phyloP scores from a whole-genome alignment of 495 filamentous ascomycete genomes.

The Penicillium riverlandense region DNA sequence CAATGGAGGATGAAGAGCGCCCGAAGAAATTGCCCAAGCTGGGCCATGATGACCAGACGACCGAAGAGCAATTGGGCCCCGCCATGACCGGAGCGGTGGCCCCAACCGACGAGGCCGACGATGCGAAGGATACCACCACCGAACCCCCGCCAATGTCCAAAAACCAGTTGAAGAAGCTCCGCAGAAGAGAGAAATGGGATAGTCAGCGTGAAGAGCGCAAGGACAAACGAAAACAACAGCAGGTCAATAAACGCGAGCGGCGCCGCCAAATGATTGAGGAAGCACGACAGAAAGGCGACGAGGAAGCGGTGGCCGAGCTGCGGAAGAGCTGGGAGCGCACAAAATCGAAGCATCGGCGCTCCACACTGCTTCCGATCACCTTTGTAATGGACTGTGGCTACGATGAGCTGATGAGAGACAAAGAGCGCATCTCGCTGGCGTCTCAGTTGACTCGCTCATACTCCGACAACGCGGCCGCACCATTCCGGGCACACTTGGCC shows the following conservation, averaged over 20 bases:
- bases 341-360: conserved; percentile 20
- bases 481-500: conserved; percentile 59
- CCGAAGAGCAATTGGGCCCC: conserved; percentile 14
- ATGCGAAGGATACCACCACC: conserved; percentile 1
- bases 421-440: conserved; percentile 74
- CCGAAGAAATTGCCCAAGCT: conserved; percentile 47
- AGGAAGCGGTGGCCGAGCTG: conserved; percentile 22
- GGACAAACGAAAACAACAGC: conserved; percentile 63
- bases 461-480: conserved; percentile 68
- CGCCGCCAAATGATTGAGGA: conserved; percentile 36
- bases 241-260: conserved; percentile 53
- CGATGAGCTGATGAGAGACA: conserved; percentile 77
- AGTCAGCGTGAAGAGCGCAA: conserved; percentile 62
- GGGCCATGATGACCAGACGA: conserved; percentile 17
- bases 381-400: conserved; percentile 89
- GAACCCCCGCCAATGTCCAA: conserved; percentile 55
- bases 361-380: conserved; percentile 59
- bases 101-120: conserved; percentile 1
- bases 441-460: conserved; percentile 82
- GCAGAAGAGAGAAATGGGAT: conserved; percentile 59
- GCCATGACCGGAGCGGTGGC: conserved; percentile 27
- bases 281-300: conserved; percentile 18
- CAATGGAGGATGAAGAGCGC: conserved; percentile 48
- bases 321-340: conserved; percentile 29
- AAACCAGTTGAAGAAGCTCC: conserved; percentile 69